Evolutionary conservation across 441 rosid genomes (phyloP).

Genomic region (Manihot esculenta): DNA sequence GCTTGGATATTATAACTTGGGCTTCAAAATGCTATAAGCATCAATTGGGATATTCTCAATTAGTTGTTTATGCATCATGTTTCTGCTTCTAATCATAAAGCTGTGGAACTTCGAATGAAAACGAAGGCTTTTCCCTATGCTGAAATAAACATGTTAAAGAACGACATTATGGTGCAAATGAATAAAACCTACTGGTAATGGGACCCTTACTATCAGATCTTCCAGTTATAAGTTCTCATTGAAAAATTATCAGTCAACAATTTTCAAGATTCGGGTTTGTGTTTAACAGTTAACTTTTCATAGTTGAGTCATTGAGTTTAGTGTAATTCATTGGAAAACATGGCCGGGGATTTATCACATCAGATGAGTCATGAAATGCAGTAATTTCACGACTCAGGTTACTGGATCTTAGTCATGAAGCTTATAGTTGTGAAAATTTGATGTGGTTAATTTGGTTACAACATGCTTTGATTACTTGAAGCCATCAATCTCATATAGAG

Average conservation of each 20-base stretch:
- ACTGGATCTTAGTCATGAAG: background rate
- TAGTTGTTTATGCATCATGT: background rate
- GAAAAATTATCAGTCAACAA: background rate
- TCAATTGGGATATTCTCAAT: too few relatives aligned
- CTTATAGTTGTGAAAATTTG: background rate
- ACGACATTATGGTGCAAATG: background rate
- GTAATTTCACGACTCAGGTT: slow-evolving; percentile 51
- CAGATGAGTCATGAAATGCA: slow-evolving; percentile 34
- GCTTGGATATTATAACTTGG: too few relatives aligned
- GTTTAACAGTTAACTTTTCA: background rate
- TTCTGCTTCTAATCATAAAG: background rate
- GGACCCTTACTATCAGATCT: background rate
- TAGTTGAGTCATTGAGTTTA: background rate
- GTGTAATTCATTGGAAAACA: slow-evolving; percentile 7
- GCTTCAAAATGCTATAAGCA: too few relatives aligned
- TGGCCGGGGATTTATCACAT: slow-evolving; percentile 31
- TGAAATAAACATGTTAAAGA: background rate
- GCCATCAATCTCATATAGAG: background rate
- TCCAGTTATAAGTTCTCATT: background rate
- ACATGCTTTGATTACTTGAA: background rate
- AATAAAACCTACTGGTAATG: background rate
- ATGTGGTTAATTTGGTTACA: background rate
- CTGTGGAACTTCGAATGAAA: background rate
- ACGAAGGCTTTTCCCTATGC: background rate
- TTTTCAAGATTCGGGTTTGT: too few relatives aligned